phyloP scores from a whole-genome alignment of 352 stramenopile genomes.

The Pythium aristosporum region DNA sequence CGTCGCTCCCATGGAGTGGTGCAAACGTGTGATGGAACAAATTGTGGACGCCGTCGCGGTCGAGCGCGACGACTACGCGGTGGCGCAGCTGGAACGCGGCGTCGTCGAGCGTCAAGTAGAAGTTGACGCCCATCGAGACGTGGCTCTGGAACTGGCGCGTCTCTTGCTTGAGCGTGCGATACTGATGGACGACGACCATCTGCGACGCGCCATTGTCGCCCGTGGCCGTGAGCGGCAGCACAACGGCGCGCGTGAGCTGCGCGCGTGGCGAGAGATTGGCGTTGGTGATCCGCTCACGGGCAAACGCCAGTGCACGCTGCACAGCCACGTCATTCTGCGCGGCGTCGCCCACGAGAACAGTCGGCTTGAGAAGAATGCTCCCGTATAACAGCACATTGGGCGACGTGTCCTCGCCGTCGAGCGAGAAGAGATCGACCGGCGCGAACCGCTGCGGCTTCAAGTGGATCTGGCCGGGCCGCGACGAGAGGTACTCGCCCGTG shows the following conservation, averaged over 20 bases:
- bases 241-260: conserved; percentile 30
- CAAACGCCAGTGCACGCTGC: conserved; percentile 44
- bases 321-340: conserved; percentile 39
- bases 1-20: conserved; percentile 19
- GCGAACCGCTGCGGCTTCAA: conserved; percentile 50
- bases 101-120: conserved; percentile 69
- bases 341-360: conserved; percentile 25
- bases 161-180: conserved; percentile 30
- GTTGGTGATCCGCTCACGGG: conserved; percentile 38
- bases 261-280: conserved; percentile 46
- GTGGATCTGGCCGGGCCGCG: conserved; percentile 43
- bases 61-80: conserved; percentile 59
- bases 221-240: conserved; percentile 54
- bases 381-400: conserved; percentile 61
- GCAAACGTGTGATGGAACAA: conserved; percentile 71
- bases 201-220: conserved; percentile 68
- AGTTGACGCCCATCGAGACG: conserved; percentile 72
- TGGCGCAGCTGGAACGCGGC: conserved; percentile 49
- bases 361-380: conserved; percentile 51
- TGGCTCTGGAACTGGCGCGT: conserved; percentile 54
- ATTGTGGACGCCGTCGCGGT: conserved; percentile 70
- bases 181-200: conserved; percentile 68
- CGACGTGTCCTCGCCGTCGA: conserved; percentile 19
- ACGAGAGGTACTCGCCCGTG: conserved; percentile 58
- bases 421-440: conserved; percentile 60